Percentiles rank a stretch among this genome's conserved stretches.
Conservation (phyloP, 331 rosid species). For the Malus hybrid region DNA sequence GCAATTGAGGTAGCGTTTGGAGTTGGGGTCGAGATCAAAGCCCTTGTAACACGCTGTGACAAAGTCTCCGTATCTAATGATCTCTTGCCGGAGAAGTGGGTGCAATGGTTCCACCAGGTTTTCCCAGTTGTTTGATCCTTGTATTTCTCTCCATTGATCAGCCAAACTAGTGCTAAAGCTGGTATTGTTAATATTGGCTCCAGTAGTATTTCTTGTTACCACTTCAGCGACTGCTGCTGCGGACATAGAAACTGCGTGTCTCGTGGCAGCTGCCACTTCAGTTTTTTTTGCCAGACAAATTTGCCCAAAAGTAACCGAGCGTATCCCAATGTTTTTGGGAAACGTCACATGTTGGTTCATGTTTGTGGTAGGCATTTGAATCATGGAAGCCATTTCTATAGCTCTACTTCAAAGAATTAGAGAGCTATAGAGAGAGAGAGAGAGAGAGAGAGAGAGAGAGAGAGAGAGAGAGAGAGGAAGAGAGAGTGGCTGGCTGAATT, state of each 20-base stretch:
- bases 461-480: neutral
- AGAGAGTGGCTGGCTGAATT: neutral
- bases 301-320: slow-evolving; percentile 45
- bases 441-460: neutral
- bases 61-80: slow-evolving; percentile 71
- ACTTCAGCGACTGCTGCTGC: neutral
- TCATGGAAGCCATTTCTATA: slow-evolving; percentile 41
- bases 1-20: slow-evolving; percentile 71
- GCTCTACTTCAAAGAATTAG: neutral
- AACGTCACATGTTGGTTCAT: slow-evolving; percentile 30
- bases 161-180: slow-evolving; percentile 4
- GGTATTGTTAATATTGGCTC: neutral
- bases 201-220: neutral
- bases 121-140: slow-evolving; percentile 82
- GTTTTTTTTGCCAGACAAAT: slow-evolving; percentile 30
- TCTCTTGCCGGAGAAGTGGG: slow-evolving; percentile 71
- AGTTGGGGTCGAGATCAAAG: slow-evolving; percentile 68
- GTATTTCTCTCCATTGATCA: slow-evolving; percentile 60
- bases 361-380: slow-evolving; percentile 14
- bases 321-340: slow-evolving; percentile 22
- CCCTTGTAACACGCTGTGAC: slow-evolving; percentile 75
- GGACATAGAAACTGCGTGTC: slow-evolving; percentile 10
- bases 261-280: neutral
- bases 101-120: slow-evolving; percentile 65
- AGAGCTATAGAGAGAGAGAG: neutral